Conservation (phyloP, 2,329 filamentous ascomycete species). For the Scedosporium minutisporum region DNA sequence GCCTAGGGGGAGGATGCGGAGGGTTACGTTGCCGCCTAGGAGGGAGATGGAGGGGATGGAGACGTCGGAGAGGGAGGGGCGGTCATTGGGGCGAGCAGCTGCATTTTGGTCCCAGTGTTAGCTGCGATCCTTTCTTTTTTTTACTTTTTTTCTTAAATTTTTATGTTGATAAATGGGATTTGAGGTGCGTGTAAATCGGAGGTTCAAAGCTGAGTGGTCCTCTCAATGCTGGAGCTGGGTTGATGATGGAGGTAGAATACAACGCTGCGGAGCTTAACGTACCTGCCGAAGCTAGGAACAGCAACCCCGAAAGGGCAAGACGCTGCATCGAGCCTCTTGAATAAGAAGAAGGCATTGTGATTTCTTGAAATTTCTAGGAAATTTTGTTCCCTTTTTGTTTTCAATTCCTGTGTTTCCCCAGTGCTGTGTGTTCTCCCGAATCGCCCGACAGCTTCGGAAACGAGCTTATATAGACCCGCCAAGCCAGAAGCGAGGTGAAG, state of each 20-base stretch:
- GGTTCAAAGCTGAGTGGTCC: neutral
- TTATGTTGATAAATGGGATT: neutral
- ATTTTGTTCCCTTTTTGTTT: neutral
- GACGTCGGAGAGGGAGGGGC: neutral
- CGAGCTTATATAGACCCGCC: too few species aligned
- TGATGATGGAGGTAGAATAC: neutral
- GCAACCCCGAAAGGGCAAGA: neutral
- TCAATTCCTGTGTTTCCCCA: neutral
- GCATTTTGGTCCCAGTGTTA: neutral
- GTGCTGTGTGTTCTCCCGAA: too few species aligned
- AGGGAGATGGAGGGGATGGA: conserved; percentile 1
- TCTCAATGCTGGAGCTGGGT: neutral
- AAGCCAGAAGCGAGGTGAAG: too few species aligned
- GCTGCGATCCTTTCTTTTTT: neutral
- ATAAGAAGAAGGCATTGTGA: neutral
- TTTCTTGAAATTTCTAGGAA: neutral
- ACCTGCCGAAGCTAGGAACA: neutral
- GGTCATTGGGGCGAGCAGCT: neutral
- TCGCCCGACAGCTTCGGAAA: too few species aligned
- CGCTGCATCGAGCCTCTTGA: neutral
- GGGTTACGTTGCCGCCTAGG: conserved; percentile 2
- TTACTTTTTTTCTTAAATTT: neutral
- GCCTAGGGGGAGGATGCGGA: conserved; percentile 25
- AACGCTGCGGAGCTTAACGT: neutral
- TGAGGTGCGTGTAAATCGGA: neutral